These are phyloP conservation scores for Pseudogymnoascus verrucosus DNA, from an alignment of 2,329 filamentous ascomycete species.

Conservation along the genomic window DNA sequence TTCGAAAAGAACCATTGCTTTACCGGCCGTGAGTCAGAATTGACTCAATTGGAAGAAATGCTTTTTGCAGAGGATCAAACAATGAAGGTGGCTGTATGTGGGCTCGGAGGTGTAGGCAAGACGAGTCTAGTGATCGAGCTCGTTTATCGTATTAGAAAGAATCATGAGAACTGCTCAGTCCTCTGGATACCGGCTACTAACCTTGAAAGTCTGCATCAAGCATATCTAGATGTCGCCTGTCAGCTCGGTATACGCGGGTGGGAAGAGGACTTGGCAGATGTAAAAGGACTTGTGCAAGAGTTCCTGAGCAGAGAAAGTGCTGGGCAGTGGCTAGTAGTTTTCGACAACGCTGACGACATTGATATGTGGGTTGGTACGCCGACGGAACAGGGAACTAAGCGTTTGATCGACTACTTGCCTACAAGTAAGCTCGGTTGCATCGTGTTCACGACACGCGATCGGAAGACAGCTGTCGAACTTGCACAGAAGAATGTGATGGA, in stretches of 20 bases:
- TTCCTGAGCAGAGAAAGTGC: conserved; percentile 16
- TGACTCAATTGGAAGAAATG: conserved; percentile 23
- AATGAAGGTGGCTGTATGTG: conserved; percentile 25
- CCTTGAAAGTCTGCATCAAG: conserved; percentile 32
- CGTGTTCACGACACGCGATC: conserved; percentile 33
- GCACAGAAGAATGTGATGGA: conserved; percentile 24
- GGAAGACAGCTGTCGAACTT: conserved; percentile 25
- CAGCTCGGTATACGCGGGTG: conserved; percentile 21
- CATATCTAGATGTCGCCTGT: conserved; percentile 29
- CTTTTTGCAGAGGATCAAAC: conserved; percentile 20
- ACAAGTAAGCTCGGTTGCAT: conserved; percentile 26
- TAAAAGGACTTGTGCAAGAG: conserved; percentile 12
- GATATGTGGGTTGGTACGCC: conserved; percentile 18
- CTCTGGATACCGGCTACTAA: conserved; percentile 38
- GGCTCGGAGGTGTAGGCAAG: conserved; percentile 36
- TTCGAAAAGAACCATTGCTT: conserved; percentile 20
- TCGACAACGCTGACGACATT: conserved; percentile 37
- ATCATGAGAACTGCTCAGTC: conserved; percentile 31
- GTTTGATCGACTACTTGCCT: conserved; percentile 29
- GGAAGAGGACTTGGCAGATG: conserved; percentile 14
- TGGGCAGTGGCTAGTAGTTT: conserved; percentile 33
- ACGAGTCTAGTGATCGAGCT: conserved; percentile 34
- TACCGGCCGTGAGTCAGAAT: conserved; percentile 19
- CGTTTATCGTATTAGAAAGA: conserved; percentile 31
- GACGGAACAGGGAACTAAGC: not conserved